Evolutionary conservation across 768 basidiomycete species (phyloP), one percentile per base, ranked within the genome.

Genomic region (Cyathus striatus): DNA sequence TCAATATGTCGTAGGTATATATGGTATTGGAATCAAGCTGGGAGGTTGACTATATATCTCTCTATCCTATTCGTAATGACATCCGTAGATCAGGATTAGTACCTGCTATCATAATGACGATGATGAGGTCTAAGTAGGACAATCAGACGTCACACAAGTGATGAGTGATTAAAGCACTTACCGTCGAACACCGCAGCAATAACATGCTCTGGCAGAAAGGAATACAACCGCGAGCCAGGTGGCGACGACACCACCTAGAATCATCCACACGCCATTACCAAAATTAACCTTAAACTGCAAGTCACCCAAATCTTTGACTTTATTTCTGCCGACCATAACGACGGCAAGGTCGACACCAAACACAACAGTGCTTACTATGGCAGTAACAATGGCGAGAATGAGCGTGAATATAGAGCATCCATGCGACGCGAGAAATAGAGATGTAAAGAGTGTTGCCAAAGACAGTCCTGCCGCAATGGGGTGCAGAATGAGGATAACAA

Each of bases 261-360:
- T 71, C 76, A 90, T 75, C 86, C 86, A 89, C 6, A 83, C 73
- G 6, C 60, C 85, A 47, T 81, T 79, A n/a, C 87, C 85, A 59
- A 76, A 85, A 10, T 58, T 46, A 6, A 82, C 70, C 0, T 50
- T 58, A 22, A 87, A 67, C 35, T 60, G 48, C 37, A 71, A 63
- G 6, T 58, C 63, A 0, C 69, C 55, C 13, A 76, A 24, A 10
- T 59, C 52, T 23, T 61, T 25, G 20, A 87, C 55, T 35, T 75
- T 61, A 38, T 64, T 51, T 52, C 61, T 67, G 9, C 76, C 79
- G 5, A 76, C 61, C 16, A 81, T 46, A 13, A 83, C 78, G 25
- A 88, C 53, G 1, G 78, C 81, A 21, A 87, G 46, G 54, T 90
- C 87, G 1, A 75, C 68, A 1, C 69, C 82, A 27, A 87, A 71